Evolutionary conservation across 1,284 basidiomycete species (phyloP).

Genomic region (Moniliella sp.): DNA sequence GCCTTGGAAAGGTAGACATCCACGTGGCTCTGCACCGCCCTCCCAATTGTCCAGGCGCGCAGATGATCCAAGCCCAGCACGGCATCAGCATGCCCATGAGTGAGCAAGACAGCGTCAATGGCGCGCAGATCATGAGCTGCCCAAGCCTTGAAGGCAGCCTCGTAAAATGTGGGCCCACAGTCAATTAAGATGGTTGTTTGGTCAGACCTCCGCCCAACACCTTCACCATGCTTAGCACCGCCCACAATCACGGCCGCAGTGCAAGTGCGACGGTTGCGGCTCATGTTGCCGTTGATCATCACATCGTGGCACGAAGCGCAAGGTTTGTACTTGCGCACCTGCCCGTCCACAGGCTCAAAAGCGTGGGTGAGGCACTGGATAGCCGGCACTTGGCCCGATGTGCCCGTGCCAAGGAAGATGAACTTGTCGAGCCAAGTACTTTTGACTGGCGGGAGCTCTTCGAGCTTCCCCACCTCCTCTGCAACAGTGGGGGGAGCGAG

Average conservation of each 20-base stretch:
- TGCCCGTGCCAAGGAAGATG: constrained; percentile 25
- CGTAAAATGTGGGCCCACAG: constrained; percentile 28
- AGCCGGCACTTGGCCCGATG: constrained; percentile 22
- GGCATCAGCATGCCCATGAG: constrained; percentile 28
- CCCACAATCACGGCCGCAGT: constrained; percentile 12
- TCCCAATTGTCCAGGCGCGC: constrained; percentile 25
- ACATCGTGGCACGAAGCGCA: constrained; percentile 22
- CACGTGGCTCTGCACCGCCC: constrained; percentile 14
- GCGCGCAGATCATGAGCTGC: constrained; percentile 9
- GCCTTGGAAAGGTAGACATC: constrained; percentile 23
- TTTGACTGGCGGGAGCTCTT: constrained; percentile 3
- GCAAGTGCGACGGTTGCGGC: constrained; percentile 20
- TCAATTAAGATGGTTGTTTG: constrained; percentile 27
- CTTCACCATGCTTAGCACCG: background rate
- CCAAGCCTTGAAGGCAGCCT: constrained; percentile 12
- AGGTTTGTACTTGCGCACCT: constrained; percentile 4
- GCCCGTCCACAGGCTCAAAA: constrained; percentile 1
- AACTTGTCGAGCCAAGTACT: constrained; percentile 17
- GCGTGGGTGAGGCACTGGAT: constrained; percentile 15
- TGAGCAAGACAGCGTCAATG: constrained; percentile 22
- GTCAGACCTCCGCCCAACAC: no score
- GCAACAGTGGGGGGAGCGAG: no score
- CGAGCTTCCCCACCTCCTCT: no score
- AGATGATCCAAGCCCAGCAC: constrained; percentile 25
- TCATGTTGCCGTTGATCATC: constrained; percentile 7